Percentiles rank a stretch among this genome's conserved stretches.
These are phyloP conservation scores for Paragyromitra xinjiangensis DNA, from an alignment of 495 filamentous ascomycete genomes.

Conservation along the genomic window DNA sequence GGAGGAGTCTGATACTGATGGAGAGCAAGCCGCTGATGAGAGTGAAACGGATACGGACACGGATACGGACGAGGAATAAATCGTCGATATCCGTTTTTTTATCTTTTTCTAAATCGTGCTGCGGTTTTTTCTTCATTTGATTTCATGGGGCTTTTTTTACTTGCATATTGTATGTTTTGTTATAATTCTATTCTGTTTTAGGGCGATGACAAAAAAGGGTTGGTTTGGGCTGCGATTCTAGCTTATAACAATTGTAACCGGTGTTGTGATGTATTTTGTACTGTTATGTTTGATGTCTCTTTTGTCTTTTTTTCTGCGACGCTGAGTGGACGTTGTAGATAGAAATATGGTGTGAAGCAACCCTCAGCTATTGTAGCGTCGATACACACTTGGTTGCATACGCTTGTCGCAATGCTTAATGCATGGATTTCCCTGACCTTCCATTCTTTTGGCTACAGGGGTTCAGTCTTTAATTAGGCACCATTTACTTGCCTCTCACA, in stretches of 20 bases:
- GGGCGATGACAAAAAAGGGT: conserved; percentile 25
- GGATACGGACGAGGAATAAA: conserved; percentile 56
- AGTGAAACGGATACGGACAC: conserved; percentile 55
- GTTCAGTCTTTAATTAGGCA: neutral
- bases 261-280: conserved; percentile 43
- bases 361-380: neutral
- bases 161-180: conserved; percentile 43
- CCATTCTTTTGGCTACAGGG: neutral
- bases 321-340: conserved; percentile 27
- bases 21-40: conserved; percentile 61
- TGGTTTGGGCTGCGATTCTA: conserved; percentile 41
- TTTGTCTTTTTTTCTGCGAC: conserved; percentile 22
- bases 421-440: neutral
- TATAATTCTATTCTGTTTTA: conserved; percentile 31
- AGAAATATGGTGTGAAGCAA: conserved; percentile 24
- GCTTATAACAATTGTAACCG: conserved; percentile 40
- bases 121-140: conserved; percentile 9
- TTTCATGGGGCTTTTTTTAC: conserved; percentile 19
- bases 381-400: neutral
- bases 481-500: neutral
- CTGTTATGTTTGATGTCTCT: conserved; percentile 36
- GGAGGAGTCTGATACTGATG: conserved; percentile 76
- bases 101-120: conserved; percentile 16
- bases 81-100: neutral
- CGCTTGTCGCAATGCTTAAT: neutral